phyloP scores from a whole-genome alignment of 768 basidiomycete genomes.

The Auricularia sp. region DNA sequence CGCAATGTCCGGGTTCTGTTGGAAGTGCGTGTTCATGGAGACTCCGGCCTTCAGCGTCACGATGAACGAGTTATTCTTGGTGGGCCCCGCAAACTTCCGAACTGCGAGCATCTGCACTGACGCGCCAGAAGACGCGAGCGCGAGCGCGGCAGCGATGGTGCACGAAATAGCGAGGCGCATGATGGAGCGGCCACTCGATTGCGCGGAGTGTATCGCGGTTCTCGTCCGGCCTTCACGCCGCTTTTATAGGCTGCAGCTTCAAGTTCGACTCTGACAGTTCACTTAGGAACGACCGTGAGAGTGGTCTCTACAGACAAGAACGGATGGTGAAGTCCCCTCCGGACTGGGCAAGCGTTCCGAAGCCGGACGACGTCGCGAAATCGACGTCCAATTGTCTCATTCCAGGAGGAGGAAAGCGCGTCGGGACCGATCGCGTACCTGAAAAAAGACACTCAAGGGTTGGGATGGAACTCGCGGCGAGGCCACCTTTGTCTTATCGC shows the following conservation, averaged over 20 bases:
- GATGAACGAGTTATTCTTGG: conserved; percentile 12
- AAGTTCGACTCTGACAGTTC: no score
- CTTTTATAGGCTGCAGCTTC: neutral
- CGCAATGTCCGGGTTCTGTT: conserved; percentile 3
- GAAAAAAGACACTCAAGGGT: no score
- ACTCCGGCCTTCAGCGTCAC: conserved; percentile 16
- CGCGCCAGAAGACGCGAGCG: neutral
- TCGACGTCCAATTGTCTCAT: no score
- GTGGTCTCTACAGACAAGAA: no score
- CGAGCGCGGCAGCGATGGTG: neutral
- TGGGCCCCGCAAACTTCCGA: conserved; percentile 9
- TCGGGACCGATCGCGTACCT: no score
- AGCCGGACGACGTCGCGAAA: no score
- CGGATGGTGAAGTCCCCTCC: no score
- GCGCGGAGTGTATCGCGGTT: neutral
- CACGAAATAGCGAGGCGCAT: neutral
- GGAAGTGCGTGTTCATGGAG: conserved; percentile 10
- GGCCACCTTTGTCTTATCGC: neutral
- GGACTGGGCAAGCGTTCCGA: no score
- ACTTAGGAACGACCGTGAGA: no score
- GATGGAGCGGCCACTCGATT: neutral
- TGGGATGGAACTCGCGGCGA: neutral
- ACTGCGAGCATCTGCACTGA: neutral
- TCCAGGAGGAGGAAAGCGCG: no score
- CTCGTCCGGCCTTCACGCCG: neutral